Evolutionary conservation across 1,284 basidiomycete genomes (phyloP).

Genomic region (Irpex rosettiformis): DNA sequence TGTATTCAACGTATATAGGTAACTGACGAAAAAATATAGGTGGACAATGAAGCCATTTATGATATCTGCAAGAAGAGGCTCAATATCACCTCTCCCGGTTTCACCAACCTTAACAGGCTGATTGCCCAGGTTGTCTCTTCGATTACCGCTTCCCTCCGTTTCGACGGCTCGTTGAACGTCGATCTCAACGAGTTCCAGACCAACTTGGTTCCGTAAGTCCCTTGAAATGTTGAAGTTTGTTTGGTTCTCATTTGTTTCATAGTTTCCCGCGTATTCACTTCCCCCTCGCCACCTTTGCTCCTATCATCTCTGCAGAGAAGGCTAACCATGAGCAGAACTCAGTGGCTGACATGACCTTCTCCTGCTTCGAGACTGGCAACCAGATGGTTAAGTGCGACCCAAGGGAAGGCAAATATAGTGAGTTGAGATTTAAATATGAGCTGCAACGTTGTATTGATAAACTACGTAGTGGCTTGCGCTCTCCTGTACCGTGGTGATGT

Average conservation of each 20-base stretch:
- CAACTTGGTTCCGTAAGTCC: conserved; percentile 64
- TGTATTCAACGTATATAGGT: conserved; percentile 4
- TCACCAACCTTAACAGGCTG: conserved; percentile 86
- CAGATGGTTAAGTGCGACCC: conserved; percentile 89
- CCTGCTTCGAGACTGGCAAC: conserved; percentile 90
- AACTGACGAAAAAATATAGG: conserved; percentile 35
- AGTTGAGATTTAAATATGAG: conserved; percentile 24
- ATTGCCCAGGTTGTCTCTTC: conserved; percentile 91
- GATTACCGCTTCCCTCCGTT: conserved; percentile 79
- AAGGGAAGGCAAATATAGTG: conserved; percentile 83
- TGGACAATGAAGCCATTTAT: conserved; percentile 94
- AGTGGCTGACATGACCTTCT: conserved; percentile 91
- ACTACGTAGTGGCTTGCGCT: conserved; percentile 62
- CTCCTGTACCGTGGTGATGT: conserved; percentile 84
- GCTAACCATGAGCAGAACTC: conserved; percentile 92
- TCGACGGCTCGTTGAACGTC: conserved; percentile 80
- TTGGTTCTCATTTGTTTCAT: neutral
- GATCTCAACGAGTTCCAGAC: conserved; percentile 86
- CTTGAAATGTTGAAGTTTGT: neutral
- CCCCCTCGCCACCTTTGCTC: conserved; percentile 89
- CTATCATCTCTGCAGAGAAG: conserved; percentile 79
- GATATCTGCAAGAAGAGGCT: conserved; percentile 94
- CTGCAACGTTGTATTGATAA: neutral
- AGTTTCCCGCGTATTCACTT: conserved; percentile 84
- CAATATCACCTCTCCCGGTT: conserved; percentile 75